Conservation (phyloP, 179 eudicot species). For the Actinidia arguta region DNA sequence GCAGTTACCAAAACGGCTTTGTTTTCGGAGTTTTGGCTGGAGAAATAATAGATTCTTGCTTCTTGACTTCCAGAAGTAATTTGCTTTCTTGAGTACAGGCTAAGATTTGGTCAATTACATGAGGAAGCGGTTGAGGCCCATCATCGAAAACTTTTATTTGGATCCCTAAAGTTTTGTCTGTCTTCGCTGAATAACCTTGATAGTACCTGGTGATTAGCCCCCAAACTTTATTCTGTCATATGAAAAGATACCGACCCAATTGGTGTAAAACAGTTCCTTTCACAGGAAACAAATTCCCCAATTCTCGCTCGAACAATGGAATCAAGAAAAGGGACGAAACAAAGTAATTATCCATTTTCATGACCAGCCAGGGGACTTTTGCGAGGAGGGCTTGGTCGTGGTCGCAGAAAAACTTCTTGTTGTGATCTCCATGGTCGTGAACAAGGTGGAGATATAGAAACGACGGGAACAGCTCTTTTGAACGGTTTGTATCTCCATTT, state of each 20-base stretch:
- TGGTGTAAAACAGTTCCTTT: constrained; percentile 78
- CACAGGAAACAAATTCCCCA: constrained; percentile 66
- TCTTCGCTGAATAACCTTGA: constrained; percentile 69
- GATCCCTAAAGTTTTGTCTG: constrained; percentile 78
- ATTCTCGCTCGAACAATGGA: constrained; percentile 73
- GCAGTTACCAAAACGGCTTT: constrained; percentile 77
- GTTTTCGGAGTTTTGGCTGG: constrained; percentile 33
- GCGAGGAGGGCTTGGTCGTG: constrained; percentile 60
- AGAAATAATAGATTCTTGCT: neutral
- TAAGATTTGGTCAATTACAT: constrained; percentile 73
- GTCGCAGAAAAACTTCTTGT: constrained; percentile 89
- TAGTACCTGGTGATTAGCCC: constrained; percentile 80
- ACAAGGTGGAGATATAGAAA: constrained; percentile 75
- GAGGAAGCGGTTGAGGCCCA: constrained; percentile 61
- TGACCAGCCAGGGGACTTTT: constrained; percentile 75
- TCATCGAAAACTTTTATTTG: constrained; percentile 80
- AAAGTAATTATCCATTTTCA: constrained; percentile 82
- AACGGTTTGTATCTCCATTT: constrained; percentile 44
- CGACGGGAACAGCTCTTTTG: constrained; percentile 26
- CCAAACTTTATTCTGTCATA: constrained; percentile 90
- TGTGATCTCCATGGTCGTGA: constrained; percentile 76
- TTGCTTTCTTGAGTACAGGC: constrained; percentile 64
- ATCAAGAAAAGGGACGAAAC: constrained; percentile 78
- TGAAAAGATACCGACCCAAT: constrained; percentile 83
- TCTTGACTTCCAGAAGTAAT: constrained; percentile 54